Evolutionary conservation across 768 basidiomycete genomes (phyloP), one percentile per base, ranked within the genome.

Genomic region (Jaapia argillacea): DNA sequence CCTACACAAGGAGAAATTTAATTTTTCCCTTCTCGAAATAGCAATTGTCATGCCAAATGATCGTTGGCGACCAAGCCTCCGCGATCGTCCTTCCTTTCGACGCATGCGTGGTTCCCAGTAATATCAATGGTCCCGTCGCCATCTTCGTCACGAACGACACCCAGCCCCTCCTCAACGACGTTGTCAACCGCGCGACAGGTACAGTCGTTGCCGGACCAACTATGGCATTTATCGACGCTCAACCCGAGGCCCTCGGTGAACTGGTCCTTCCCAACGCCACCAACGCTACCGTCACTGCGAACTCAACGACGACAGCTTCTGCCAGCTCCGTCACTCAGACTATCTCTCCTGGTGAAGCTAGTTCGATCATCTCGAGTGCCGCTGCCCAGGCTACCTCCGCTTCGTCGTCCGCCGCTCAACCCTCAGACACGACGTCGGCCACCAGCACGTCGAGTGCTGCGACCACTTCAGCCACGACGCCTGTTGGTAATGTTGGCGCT

Each of bases 51-150:
- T 88, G 87, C 61, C 81, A 89, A 62, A 85, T 90, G 75, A 59
- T 90, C 51, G 50, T 76, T 44, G 87, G 84, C 24, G 82, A 80
- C 23, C 41, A 62, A 14, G 58, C 77, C 40, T 58, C 59, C 54
- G 64, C 86, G 4, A 63, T 85, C 54, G 54, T 74, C 24, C 66
- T 86, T 36, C 78, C 85, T 2, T 56, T 84, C 51, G 50, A 59
- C 48, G 50, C 72, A 47, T 89, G 86, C 51, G 58, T 71, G 45
- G 76, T 89, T 10, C 89, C 87, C 27, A 26, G 47, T 0, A 74
- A 74, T 43, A 66, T 88, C 58, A 77, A 83, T 58, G 87, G 88
- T 35, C 80, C 82, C 48, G 79, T 88, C 51, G 79, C 74, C 21
- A 59, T 89, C 57, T 88, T 66, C 61, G 61, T 89, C 65, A 86